Base-by-base conservation (phyloP, 163 green algal species). In the Chloromonas sp. region DNA sequence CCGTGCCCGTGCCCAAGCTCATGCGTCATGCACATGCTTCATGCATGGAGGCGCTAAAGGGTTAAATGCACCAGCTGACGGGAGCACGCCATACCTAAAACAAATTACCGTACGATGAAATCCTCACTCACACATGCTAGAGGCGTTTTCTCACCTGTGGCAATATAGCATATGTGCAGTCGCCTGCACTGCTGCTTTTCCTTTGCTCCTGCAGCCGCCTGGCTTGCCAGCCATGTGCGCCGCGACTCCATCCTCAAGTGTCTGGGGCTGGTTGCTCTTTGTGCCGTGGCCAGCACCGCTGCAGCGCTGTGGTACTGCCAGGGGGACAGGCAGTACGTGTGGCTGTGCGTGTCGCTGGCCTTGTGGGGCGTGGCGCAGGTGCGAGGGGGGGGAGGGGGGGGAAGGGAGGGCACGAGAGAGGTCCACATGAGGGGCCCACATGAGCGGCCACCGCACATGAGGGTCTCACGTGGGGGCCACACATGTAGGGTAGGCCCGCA, bases 291-390 rank as follows among this genome's bases (percentile, higher is more conserved):
- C 2, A 79, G n/a, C 71, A 89, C 86, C 71, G 77, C 71, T 60
- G 80, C 79, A 0, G 86, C 86, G 11, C 81, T 89, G 14, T 0
- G 83, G n/a, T 60, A 82, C 14, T 61, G 86, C 3, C 74, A 70
- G 58, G 60, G 14, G 13, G n/a, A 13, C 60, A 14, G 1, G 2
- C n/a, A 90, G 84, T 90, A 85, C 79, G 2, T 61, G n/a, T 59
- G 87, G 58, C 82, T 90, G 71, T 90, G 87, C 79, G 78, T 62
- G 57, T 84, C 81, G 0, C 82, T 90, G 70, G 87, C 87, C 60
- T 82, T 90, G 78, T 90, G 87, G 87, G 87, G 87, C 14, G 74
- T 90, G 61, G 84, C 84, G 15, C 84, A 90, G 86, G 86, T 87
- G 60, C 0, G 85, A 57, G 0, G 57, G 36, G 78, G 60, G 83